phyloP scores from a whole-genome alignment of 2,329 filamentous ascomycete species.

The Penicillium sp. region DNA sequence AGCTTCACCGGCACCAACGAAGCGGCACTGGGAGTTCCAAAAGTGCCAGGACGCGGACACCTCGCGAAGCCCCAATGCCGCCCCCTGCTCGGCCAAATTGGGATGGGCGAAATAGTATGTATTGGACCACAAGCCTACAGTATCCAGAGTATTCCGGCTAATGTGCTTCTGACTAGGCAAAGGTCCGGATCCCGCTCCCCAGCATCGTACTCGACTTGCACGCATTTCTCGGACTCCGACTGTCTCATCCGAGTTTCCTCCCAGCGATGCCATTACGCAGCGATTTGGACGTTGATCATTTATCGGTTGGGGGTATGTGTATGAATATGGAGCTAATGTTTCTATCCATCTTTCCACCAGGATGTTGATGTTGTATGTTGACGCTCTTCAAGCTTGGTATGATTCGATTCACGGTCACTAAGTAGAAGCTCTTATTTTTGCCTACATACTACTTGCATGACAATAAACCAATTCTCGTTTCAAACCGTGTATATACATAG shows the following conservation, averaged over 20 bases:
- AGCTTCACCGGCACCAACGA: constrained; percentile 40
- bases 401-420: background rate
- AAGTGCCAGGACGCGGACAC: constrained; percentile 20
- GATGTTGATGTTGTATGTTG: background rate
- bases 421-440: background rate
- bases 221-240: constrained; percentile 21
- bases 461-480: background rate
- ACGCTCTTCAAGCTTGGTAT: background rate
- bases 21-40: constrained; percentile 42
- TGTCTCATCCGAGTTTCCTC: constrained; percentile 23
- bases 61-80: constrained; percentile 30
- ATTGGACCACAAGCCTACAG: background rate
- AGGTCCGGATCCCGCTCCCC: constrained; percentile 13
- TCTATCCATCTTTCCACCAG: background rate
- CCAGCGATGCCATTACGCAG: constrained; percentile 23
- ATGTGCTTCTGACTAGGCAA: constrained; percentile 10
- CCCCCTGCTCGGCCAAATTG: constrained; percentile 29
- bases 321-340: background rate
- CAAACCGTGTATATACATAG: no score
- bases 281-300: constrained; percentile 20
- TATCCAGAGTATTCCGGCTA: background rate
- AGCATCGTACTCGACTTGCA: constrained; percentile 31
- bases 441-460: background rate
- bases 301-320: background rate
- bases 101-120: constrained; percentile 26